phyloP scores from a whole-genome alignment of 768 basidiomycete genomes.

The Agrocybe chaxingu region DNA sequence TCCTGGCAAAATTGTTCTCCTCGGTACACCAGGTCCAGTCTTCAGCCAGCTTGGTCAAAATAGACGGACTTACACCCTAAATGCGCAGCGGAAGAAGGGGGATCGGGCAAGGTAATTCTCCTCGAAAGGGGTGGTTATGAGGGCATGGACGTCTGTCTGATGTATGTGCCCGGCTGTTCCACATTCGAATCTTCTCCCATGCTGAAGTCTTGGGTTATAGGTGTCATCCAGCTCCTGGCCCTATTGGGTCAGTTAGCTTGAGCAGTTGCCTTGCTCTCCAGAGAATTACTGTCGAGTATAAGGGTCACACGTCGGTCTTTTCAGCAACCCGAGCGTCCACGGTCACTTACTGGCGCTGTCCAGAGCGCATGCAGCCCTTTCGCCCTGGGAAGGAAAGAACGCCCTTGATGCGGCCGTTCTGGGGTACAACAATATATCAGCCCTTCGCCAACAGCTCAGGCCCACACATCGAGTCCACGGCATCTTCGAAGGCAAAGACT shows the following conservation, averaged over 20 bases:
- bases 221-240: constrained; percentile 83
- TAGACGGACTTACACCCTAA: neutral
- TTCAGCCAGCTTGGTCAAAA: neutral
- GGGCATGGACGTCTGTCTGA: constrained; percentile 74
- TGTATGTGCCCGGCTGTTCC: constrained; percentile 36
- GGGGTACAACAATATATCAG: constrained; percentile 76
- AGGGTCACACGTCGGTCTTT: constrained; percentile 62
- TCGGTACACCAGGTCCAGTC: constrained; percentile 71
- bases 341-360: neutral
- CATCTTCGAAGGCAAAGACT: constrained; percentile 70
- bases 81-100: constrained; percentile 72
- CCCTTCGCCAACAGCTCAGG: constrained; percentile 76
- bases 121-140: constrained; percentile 73
- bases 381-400: constrained; percentile 84
- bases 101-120: constrained; percentile 66
- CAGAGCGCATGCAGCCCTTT: constrained; percentile 75
- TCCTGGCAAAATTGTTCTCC: constrained; percentile 62
- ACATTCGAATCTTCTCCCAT: no score
- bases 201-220: constrained; percentile 27
- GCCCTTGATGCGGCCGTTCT: constrained; percentile 84
- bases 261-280: constrained; percentile 63
- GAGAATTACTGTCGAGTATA: constrained; percentile 58
- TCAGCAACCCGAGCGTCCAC: neutral
- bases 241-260: constrained; percentile 63
- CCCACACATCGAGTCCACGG: constrained; percentile 81